These are phyloP conservation scores for Boletales sp. DNA, from an alignment of 768 basidiomycete genomes.

Conservation along the genomic window DNA sequence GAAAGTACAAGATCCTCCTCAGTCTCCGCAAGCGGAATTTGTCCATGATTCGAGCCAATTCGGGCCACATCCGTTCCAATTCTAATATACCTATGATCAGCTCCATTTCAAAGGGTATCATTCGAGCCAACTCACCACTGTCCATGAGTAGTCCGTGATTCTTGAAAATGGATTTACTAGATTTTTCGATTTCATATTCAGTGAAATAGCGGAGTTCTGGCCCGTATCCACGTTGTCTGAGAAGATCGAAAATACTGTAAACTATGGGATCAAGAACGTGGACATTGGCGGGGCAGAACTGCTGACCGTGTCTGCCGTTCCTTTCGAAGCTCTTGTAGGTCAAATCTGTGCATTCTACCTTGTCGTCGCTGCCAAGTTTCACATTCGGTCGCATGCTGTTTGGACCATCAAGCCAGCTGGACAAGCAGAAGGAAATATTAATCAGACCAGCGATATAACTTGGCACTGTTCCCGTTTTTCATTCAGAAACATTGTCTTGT, in stretches of 20 bases:
- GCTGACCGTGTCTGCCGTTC: slow-evolving; percentile 10
- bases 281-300: neutral
- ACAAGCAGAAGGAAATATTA: neutral
- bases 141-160: slow-evolving; percentile 10
- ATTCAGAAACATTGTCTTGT: slow-evolving; percentile 5
- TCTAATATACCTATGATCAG: neutral
- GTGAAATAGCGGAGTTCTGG: slow-evolving; percentile 7
- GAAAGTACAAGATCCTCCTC: slow-evolving; percentile 1
- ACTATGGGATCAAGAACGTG: neutral
- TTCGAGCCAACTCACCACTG: slow-evolving; percentile 1
- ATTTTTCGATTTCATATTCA: neutral
- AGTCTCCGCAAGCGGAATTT: neutral
- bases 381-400: slow-evolving; percentile 12
- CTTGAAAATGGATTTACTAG: slow-evolving; percentile 5
- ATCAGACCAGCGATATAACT: slow-evolving; percentile 3
- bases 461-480: neutral
- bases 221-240: slow-evolving; percentile 11
- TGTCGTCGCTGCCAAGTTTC: slow-evolving; percentile 7
- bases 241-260: slow-evolving; percentile 16
- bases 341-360: slow-evolving; percentile 8
- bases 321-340: slow-evolving; percentile 7
- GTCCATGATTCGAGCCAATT: slow-evolving; percentile 1
- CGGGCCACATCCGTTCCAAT: slow-evolving; percentile 6
- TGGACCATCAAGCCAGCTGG: neutral
- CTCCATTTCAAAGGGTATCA: neutral